Percentiles rank a stretch among this genome's conserved stretches.
Evolutionary conservation across 108 stramenopile genomes (phyloP).

Genomic region (Nitzschia inconspicua): DNA sequence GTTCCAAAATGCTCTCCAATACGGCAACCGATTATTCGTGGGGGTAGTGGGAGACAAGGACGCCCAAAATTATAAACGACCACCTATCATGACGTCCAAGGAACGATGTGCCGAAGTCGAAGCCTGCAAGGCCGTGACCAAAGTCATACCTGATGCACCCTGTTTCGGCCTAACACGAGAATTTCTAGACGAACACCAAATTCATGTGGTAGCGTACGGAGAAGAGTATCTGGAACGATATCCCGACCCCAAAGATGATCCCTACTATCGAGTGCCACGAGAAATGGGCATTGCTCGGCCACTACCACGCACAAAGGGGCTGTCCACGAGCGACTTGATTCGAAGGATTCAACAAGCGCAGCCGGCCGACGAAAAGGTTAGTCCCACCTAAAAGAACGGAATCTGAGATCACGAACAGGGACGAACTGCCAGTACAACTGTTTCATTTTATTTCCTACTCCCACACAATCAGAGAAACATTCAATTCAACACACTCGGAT

Average conservation of each 20-base stretch:
- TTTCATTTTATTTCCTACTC: neutral
- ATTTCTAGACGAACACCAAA: constrained; percentile 86
- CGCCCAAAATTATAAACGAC: constrained; percentile 81
- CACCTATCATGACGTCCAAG: constrained; percentile 82
- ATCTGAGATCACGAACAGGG: neutral
- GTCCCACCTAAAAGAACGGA: constrained; percentile 29
- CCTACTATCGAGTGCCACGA: constrained; percentile 73
- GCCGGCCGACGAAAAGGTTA: constrained; percentile 65
- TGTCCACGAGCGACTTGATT: constrained; percentile 84
- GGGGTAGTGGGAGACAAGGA: constrained; percentile 89
- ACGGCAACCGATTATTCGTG: constrained; percentile 86
- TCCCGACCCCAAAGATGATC: constrained; percentile 86
- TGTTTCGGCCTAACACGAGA: constrained; percentile 85
- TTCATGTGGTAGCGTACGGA: constrained; percentile 88
- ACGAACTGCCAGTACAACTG: neutral
- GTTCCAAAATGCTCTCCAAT: constrained; percentile 78
- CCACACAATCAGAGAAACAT: too few relatives aligned
- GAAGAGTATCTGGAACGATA: constrained; percentile 85
- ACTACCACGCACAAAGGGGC: constrained; percentile 68
- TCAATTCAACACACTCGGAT: too few relatives aligned
- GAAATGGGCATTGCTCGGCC: constrained; percentile 83
- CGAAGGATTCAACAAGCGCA: constrained; percentile 67
- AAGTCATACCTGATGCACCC: constrained; percentile 85
- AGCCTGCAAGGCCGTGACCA: constrained; percentile 89
- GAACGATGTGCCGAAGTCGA: constrained; percentile 91